Conservation (phyloP, 2,329 filamentous ascomycete genomes). For the Bipolaris oryzae region DNA sequence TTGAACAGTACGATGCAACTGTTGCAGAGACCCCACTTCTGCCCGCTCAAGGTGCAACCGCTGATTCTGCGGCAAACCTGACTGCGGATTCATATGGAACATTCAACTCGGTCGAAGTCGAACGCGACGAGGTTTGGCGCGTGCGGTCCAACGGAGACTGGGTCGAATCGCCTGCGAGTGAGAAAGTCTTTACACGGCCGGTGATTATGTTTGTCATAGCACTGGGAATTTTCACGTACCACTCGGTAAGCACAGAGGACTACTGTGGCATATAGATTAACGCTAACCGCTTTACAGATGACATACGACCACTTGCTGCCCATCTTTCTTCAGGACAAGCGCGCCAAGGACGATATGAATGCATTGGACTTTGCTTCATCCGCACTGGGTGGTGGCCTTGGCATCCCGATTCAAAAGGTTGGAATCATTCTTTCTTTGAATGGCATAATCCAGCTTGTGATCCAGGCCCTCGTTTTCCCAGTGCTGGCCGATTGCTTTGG, state of each 20-base stretch:
- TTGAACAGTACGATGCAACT: slow-evolving; percentile 48
- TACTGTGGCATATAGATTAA: neutral
- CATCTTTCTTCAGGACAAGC: slow-evolving; percentile 87
- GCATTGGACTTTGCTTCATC: slow-evolving; percentile 33
- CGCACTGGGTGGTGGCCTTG: slow-evolving; percentile 65
- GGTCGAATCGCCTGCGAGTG: slow-evolving; percentile 39
- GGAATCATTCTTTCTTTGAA: slow-evolving; percentile 73
- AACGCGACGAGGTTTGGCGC: slow-evolving; percentile 60
- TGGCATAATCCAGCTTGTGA: slow-evolving; percentile 72
- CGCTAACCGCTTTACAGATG: slow-evolving; percentile 60
- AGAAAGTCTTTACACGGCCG: slow-evolving; percentile 63
- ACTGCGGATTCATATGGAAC: slow-evolving; percentile 82
- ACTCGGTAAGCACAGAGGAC: slow-evolving; percentile 58
- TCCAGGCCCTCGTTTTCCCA: slow-evolving; percentile 75
- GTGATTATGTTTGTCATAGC: slow-evolving; percentile 80
- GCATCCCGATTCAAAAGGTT: slow-evolving; percentile 68
- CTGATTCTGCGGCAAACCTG: slow-evolving; percentile 74
- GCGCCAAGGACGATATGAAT: slow-evolving; percentile 47
- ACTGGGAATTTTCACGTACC: slow-evolving; percentile 88
- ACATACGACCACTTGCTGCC: slow-evolving; percentile 90
- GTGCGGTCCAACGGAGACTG: slow-evolving; percentile 56
- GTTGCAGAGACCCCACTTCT: slow-evolving; percentile 74
- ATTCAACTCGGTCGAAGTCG: slow-evolving; percentile 64
- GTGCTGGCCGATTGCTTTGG: slow-evolving; percentile 67
- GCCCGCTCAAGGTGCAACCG: slow-evolving; percentile 74